These are phyloP conservation scores for Epipyxis sp. DNA, from an alignment of 108 stramenopile genomes.

Conservation along the genomic window DNA sequence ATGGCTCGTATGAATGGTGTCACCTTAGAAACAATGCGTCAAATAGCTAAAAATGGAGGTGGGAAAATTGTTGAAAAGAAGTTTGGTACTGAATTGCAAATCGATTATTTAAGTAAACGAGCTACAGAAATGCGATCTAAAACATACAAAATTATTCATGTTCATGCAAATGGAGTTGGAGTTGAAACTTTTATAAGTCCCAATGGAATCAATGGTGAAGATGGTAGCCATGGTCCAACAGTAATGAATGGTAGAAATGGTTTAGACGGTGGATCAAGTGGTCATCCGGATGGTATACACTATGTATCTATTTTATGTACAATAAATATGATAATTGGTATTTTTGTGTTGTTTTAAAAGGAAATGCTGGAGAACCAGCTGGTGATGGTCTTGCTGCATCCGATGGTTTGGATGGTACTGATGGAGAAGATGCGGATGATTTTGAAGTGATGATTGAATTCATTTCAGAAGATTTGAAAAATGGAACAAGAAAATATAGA, in stretches of 20 bases:
- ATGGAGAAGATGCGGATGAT: not conserved
- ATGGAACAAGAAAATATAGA: not conserved
- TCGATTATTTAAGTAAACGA: not conserved
- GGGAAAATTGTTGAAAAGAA: not conserved
- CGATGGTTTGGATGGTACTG: not conserved
- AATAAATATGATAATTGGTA: too few species aligned
- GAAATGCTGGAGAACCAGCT: too few species aligned
- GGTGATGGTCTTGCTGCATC: not conserved
- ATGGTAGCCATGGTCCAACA: not conserved
- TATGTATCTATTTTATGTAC: too few species aligned
- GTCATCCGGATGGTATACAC: too few species aligned
- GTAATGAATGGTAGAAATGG: not conserved
- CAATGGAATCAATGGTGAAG: not conserved
- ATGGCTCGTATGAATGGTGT: not conserved
- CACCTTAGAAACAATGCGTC: not conserved
- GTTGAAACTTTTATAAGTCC: not conserved
- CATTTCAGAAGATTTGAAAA: not conserved
- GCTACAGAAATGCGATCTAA: not conserved
- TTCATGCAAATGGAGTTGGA: not conserved
- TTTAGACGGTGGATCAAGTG: constrained; percentile 2
- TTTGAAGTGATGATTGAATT: not conserved
- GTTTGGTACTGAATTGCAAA: not conserved
- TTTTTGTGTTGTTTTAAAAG: too few species aligned
- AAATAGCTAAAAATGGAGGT: not conserved
- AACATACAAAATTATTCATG: not conserved